Percentiles rank a stretch among this genome's conserved stretches.
Evolutionary conservation across 2,329 filamentous ascomycete species (phyloP).

Genomic region (Trichoderma sp.): DNA sequence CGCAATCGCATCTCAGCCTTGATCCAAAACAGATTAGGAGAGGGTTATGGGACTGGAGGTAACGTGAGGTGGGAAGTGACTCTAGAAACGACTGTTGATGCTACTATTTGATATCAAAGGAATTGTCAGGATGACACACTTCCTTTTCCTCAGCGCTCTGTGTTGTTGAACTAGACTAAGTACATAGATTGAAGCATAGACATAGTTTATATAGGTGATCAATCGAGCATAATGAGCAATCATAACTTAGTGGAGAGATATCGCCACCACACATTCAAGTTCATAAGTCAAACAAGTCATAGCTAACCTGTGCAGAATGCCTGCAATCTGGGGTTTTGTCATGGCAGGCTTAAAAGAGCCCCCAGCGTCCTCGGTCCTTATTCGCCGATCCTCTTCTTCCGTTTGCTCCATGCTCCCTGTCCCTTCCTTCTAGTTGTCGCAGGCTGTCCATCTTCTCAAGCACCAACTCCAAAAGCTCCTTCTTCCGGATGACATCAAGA

Average conservation of each 20-base stretch:
- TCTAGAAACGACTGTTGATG: conserved; percentile 63
- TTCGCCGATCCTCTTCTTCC: conserved; percentile 30
- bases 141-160: not conserved
- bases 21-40: conserved; percentile 81
- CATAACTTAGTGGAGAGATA: not conserved
- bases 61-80: conserved; percentile 92
- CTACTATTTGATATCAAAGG: conserved; percentile 27
- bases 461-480: conserved; percentile 89
- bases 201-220: not conserved
- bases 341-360: conserved; percentile 42
- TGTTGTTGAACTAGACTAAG: not conserved
- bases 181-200: not conserved
- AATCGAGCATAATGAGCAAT: not conserved
- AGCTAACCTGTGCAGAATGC: not conserved
- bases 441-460: conserved; percentile 94
- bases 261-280: conserved; percentile 1
- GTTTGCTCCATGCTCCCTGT: conserved; percentile 48
- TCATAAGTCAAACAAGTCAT: not conserved
- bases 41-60: conserved; percentile 77
- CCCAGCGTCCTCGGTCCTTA: conserved; percentile 49
- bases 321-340: not conserved
- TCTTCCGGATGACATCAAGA: conserved; percentile 85
- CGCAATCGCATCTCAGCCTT: conserved; percentile 73
- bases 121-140: not conserved
- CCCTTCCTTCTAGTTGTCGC: conserved; percentile 75